Base-by-base conservation (phyloP, 1,284 basidiomycete species). In the Ustilago nuda region DNA sequence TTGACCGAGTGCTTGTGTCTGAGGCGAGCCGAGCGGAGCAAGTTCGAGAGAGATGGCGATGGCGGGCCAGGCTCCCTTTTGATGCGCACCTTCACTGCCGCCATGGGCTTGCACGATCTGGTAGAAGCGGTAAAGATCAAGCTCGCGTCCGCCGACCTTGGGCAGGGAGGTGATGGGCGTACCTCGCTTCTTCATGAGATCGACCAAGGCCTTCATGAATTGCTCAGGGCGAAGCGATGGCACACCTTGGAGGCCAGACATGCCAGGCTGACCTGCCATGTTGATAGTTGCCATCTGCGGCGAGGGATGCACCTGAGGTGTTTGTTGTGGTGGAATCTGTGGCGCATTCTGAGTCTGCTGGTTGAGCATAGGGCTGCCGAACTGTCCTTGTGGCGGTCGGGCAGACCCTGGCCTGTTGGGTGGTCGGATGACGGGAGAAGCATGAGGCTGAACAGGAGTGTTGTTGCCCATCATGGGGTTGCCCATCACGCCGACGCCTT, bases 71-170 rank as follows among this genome's bases (percentile, higher is more conserved):
- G 72, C 70, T 3, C 68, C 71, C 41, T 83, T 85, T 58, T 78
- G 76, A 13, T 79, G 66, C 9, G 82, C 82, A 11, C 72, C 67
- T 53, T 83, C 76, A 55, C 80, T 83, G 30, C 83, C 83, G 30
- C 83, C 83, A 39, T 80, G 70, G 1, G 78, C 76, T 43, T 82
- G 80, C 3, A 85, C 83, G 33, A 77, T 72, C 51, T 77, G 78
- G 51, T 83, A 85, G 54, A 84, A 78, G 8, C 72, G 75, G 55
- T 80, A 83, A 36, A 85, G 61, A 48, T 84, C 82, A 13, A 85
- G 57, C 33, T 77, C 72, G 3, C 78, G 72, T 2, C 79, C 80
- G 23, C 73, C 81, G 1, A 83, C 64, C 15, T 79, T 77, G 8
- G 82, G 79, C 41, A 78, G 66, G 23, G 66, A 59, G 17, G 69